phyloP scores from a whole-genome alignment of 2,329 filamentous ascomycete genomes.

The Tympanopsis confertula region DNA sequence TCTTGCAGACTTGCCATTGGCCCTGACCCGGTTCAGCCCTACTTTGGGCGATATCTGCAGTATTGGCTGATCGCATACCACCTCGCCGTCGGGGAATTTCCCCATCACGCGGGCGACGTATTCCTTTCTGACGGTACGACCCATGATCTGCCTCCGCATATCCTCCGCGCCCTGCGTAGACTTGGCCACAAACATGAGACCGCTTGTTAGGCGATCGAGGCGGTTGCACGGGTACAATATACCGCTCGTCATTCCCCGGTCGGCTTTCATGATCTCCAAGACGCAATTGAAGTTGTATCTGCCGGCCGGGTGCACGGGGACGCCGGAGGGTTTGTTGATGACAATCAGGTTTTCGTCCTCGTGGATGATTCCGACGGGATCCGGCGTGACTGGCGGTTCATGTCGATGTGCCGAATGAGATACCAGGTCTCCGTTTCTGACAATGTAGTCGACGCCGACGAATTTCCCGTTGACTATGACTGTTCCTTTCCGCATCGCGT shows the following conservation, averaged over 20 bases:
- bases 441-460: constrained; percentile 54
- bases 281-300: constrained; percentile 94
- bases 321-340: constrained; percentile 89
- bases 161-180: constrained; percentile 66
- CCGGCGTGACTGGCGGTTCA: constrained; percentile 80
- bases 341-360: constrained; percentile 90
- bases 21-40: constrained; percentile 85
- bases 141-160: constrained; percentile 65
- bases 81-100: constrained; percentile 79
- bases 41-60: constrained; percentile 90
- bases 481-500: constrained; percentile 68
- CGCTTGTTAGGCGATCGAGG: constrained; percentile 86
- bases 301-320: constrained; percentile 90
- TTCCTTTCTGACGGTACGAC: constrained; percentile 81
- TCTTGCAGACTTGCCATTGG: constrained; percentile 77
- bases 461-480: constrained; percentile 70
- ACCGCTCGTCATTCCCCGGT: constrained; percentile 22
- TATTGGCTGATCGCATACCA: constrained; percentile 88
- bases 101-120: constrained; percentile 87
- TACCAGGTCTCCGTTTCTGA: constrained; percentile 83
- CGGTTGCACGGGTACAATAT: constrained; percentile 69
- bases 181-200: constrained; percentile 97
- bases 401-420: constrained; percentile 91
- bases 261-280: constrained; percentile 80
- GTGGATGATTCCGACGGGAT: constrained; percentile 71